Evolutionary conservation across 257 asterid genomes (phyloP).

Genomic region (Solanum commersonii): DNA sequence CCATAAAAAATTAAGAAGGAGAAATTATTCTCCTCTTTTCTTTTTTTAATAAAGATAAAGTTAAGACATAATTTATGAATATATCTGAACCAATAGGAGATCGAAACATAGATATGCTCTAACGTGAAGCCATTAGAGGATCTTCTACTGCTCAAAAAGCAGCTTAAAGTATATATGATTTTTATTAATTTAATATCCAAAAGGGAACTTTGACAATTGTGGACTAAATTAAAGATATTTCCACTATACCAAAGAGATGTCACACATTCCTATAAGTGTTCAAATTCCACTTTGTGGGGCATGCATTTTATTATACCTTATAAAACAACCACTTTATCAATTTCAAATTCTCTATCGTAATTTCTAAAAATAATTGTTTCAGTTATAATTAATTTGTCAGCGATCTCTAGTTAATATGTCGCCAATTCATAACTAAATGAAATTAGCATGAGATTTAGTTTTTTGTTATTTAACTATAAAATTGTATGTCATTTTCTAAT

Average conservation of each 20-base stretch:
- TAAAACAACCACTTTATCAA: neutral
- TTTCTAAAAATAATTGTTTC: too few relatives aligned
- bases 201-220: constrained; percentile 21
- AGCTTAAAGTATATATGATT: constrained; percentile 55
- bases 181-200: constrained; percentile 12
- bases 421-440: neutral
- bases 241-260: constrained; percentile 4
- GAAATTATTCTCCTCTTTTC: neutral
- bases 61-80: neutral
- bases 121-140: constrained; percentile 42
- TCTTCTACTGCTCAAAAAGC: constrained; percentile 39
- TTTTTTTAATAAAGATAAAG: neutral
- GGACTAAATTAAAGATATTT: constrained; percentile 5
- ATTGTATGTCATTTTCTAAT: neutral
- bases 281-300: neutral
- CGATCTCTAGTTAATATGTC: too few relatives aligned
- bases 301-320: neutral
- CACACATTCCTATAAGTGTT: constrained; percentile 2
- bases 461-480: neutral
- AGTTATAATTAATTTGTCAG: too few relatives aligned
- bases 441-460: too few relatives aligned
- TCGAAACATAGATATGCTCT: constrained; percentile 10
- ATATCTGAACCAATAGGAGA: constrained; percentile 14
- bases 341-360: too few relatives aligned
- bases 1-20: neutral